Evolutionary conservation across 495 filamentous ascomycete genomes (phyloP).

Genomic region (Hyaloscypha finlandica): DNA sequence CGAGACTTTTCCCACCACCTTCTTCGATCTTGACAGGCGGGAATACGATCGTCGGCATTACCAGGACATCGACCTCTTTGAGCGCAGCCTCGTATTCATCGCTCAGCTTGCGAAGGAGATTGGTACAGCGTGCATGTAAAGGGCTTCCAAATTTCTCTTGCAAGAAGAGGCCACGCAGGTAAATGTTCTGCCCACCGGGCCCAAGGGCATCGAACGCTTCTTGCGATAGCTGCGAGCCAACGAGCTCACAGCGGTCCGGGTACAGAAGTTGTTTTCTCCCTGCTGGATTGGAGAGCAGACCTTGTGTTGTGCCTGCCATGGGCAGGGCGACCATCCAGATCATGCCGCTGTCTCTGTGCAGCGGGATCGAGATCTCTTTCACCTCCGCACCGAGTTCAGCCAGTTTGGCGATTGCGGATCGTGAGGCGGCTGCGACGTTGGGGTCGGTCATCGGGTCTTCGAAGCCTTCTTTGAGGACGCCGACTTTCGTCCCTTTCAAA

Average conservation of each 20-base stretch:
- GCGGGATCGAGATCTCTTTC: slow-evolving; percentile 52
- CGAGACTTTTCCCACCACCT: slow-evolving; percentile 26
- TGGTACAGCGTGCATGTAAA: slow-evolving; percentile 36
- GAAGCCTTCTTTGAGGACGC: slow-evolving; percentile 53
- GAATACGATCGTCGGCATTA: slow-evolving; percentile 50
- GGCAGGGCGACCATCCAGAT: slow-evolving; percentile 48
- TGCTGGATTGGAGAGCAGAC: slow-evolving; percentile 34
- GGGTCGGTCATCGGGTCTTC: slow-evolving; percentile 44
- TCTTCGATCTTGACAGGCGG: slow-evolving; percentile 38
- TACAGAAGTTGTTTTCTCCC: slow-evolving; percentile 39
- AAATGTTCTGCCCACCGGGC: slow-evolving; percentile 38
- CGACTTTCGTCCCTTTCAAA: slow-evolving; percentile 54
- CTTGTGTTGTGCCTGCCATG: slow-evolving; percentile 32
- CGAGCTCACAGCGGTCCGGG: slow-evolving; percentile 32
- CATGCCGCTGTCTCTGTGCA: slow-evolving; percentile 47
- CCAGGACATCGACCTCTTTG: slow-evolving; percentile 45
- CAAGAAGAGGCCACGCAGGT: slow-evolving; percentile 36
- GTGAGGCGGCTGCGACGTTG: slow-evolving; percentile 43
- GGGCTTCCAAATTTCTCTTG: slow-evolving; percentile 35
- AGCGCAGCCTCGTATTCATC: slow-evolving; percentile 48
- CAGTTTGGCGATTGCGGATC: slow-evolving; percentile 47
- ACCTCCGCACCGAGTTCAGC: slow-evolving; percentile 52
- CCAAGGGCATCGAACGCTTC: slow-evolving; percentile 40
- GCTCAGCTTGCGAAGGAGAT: slow-evolving; percentile 42
- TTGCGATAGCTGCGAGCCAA: slow-evolving; percentile 36